Conservation (phyloP, 768 basidiomycete species). For the Austroboletus eburneus region DNA sequence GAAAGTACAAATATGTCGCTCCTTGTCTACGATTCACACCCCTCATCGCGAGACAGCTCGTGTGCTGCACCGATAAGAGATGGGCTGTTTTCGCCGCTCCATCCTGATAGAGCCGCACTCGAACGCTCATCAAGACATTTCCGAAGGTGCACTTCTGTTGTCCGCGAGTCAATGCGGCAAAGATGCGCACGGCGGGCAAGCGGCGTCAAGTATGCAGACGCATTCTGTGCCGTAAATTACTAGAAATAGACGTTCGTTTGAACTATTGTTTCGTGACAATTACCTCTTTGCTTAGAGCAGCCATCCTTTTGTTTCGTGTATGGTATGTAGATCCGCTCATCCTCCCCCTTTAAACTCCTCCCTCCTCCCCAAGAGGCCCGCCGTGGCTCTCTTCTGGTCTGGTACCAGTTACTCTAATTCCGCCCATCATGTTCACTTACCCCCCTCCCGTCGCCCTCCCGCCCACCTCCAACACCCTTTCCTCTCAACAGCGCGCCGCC, state of each 20-base stretch:
- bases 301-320: slow-evolving; percentile 21
- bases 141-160: too few species aligned
- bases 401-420: slow-evolving; percentile 19
- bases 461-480: slow-evolving; percentile 55
- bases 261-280: not conserved
- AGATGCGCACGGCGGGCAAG: too few species aligned
- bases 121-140: too few species aligned
- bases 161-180: too few species aligned
- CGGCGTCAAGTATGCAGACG: too few species aligned
- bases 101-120: too few species aligned
- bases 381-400: slow-evolving; percentile 16
- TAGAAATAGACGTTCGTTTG: not conserved
- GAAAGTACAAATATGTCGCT: too few species aligned
- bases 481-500: slow-evolving; percentile 47
- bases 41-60: too few species aligned
- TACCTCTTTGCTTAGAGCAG: not conserved
- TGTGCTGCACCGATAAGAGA: too few species aligned
- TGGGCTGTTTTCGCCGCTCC: too few species aligned
- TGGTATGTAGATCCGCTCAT: slow-evolving; percentile 9
- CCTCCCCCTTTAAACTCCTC: slow-evolving; percentile 6
- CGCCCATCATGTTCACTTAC: not conserved
- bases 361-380: not conserved
- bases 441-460: slow-evolving; percentile 5
- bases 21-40: too few species aligned
- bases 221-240: not conserved